Conservation (phyloP, 805 yeast genomes). For the Grigorovia jiainica region DNA sequence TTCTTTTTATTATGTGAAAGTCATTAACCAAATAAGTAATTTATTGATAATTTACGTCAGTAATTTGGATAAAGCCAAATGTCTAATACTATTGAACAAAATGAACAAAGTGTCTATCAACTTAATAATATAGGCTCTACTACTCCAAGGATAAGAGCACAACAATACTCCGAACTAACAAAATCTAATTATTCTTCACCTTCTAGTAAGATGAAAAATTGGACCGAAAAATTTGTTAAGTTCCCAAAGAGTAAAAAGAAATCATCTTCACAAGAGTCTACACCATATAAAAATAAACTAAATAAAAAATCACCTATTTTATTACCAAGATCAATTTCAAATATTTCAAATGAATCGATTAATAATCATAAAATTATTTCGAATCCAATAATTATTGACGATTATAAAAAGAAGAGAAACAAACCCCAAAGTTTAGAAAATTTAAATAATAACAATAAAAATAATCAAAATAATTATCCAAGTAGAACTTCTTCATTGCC, state of each 20-base stretch:
- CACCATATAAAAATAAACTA: background rate
- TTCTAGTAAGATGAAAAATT: conserved; percentile 15
- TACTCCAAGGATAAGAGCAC: background rate
- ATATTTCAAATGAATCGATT: background rate
- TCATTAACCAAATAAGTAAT: no score
- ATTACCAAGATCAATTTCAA: background rate
- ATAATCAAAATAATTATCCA: conserved; percentile 9
- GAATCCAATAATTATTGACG: background rate
- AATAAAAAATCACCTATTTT: background rate
- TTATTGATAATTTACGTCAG: no score
- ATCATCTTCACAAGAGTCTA: conserved; percentile 4
- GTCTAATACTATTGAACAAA: background rate
- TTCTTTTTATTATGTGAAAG: no score
- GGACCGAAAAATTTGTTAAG: conserved; percentile 19
- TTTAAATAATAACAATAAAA: no score
- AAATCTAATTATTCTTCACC: conserved; percentile 9
- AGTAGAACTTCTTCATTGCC: conserved; percentile 24
- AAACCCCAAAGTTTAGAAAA: no score
- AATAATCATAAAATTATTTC: background rate
- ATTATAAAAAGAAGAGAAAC: no score
- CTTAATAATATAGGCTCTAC: conserved; percentile 11
- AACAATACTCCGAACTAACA: background rate
- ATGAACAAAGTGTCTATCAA: conserved; percentile 3
- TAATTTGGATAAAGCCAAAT: background rate
- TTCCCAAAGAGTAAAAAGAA: conserved; percentile 14